Percentiles rank a stretch among this genome's conserved stretches.
Evolutionary conservation across 1,284 basidiomycete species (phyloP).

Genomic region (Ceratorhiza oryzae-sativae): DNA sequence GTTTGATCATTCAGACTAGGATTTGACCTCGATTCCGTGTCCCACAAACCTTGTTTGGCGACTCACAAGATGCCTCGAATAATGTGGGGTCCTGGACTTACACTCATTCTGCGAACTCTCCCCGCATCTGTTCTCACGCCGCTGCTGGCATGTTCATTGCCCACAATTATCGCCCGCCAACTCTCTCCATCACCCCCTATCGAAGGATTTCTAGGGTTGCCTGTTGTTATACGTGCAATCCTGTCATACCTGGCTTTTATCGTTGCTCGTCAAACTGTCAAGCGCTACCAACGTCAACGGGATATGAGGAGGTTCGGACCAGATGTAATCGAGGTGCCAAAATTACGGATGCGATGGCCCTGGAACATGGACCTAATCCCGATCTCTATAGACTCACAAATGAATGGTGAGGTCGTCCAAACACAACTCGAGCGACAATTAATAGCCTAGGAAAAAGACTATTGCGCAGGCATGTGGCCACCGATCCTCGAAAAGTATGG

Average conservation of each 20-base stretch:
- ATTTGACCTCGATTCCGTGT: too few relatives aligned
- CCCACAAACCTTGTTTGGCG: background rate
- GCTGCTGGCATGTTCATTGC: background rate
- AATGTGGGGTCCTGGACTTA: conserved; percentile 29
- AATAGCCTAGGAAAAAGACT: background rate
- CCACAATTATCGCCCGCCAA: background rate
- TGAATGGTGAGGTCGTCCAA: background rate
- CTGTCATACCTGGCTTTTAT: background rate
- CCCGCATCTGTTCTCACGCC: conserved; percentile 1
- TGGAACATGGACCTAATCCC: conserved; percentile 20
- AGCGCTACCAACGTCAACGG: background rate
- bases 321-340: conserved; percentile 19
- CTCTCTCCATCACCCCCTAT: background rate
- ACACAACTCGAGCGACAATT: background rate
- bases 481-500: conserved; percentile 1
- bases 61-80: background rate
- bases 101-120: background rate
- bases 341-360: background rate
- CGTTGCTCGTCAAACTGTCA: background rate
- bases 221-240: background rate
- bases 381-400: background rate
- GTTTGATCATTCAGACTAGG: too few relatives aligned
- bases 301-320: conserved; percentile 32
- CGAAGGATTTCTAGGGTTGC: conserved; percentile 1
- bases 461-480: conserved; percentile 1